These are phyloP conservation scores for Symbiodinium pilosum DNA, from an alignment of 73 alveolate genomes.

Conservation along the genomic window DNA sequence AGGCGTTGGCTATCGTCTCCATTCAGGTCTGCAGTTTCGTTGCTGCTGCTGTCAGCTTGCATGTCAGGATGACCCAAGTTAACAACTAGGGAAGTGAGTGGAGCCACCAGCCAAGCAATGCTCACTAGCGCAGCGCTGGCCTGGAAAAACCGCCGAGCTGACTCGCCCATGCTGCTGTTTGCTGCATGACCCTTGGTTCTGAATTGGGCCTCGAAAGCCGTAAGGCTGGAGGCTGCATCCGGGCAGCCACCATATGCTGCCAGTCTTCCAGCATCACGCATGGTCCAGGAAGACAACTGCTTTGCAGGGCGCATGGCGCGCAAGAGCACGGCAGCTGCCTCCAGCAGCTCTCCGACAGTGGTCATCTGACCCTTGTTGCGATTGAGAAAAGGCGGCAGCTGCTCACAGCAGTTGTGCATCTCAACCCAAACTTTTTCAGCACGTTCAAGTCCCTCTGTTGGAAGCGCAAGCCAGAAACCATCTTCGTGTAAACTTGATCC, in stretches of 20 bases:
- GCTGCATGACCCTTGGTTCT: slow-evolving; percentile 77
- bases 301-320: slow-evolving; percentile 40
- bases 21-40: too few relatives aligned
- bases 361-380: slow-evolving; percentile 9
- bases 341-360: slow-evolving; percentile 47
- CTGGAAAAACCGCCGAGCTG: slow-evolving; percentile 63
- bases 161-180: slow-evolving; percentile 66
- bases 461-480: slow-evolving; percentile 31
- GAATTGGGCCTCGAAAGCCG: slow-evolving; percentile 45
- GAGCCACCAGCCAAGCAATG: slow-evolving; percentile 65
- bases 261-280: slow-evolving; percentile 35
- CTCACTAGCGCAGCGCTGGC: slow-evolving; percentile 72
- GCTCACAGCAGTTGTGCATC: neutral
- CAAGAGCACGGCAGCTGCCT: slow-evolving; percentile 55
- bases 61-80: neutral
- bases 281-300: slow-evolving; percentile 14
- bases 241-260: slow-evolving; percentile 76
- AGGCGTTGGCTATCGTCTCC: too few relatives aligned
- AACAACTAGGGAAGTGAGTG: slow-evolving; percentile 4
- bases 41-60: too few relatives aligned
- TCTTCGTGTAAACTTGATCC: slow-evolving; percentile 24
- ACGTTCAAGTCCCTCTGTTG: neutral
- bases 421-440: slow-evolving; percentile 11
- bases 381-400: neutral
- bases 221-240: slow-evolving; percentile 54